phyloP scores from a whole-genome alignment of 768 basidiomycete species.

The Clitopilus passeckerianus region DNA sequence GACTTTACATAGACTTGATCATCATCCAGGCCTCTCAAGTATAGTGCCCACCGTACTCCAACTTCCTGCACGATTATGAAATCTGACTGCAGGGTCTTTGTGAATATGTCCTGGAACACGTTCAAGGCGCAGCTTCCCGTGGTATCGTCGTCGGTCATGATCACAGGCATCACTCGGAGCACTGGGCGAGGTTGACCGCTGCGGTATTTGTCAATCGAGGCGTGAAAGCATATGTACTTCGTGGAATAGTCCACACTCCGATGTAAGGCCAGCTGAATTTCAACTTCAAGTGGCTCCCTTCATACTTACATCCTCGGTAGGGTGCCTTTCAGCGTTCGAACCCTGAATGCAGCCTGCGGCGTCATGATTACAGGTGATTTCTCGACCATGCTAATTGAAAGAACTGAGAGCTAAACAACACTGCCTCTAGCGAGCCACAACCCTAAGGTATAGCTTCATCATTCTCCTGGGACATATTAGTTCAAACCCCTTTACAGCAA shows the following conservation, averaged over 20 bases:
- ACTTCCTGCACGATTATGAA: no score
- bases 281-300: neutral
- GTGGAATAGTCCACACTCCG: slow-evolving; percentile 75
- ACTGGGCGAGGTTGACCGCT: slow-evolving; percentile 76
- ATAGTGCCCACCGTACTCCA: neutral
- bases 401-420: neutral
- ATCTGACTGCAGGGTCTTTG: slow-evolving; percentile 56
- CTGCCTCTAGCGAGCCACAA: slow-evolving; percentile 68
- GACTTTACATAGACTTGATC: slow-evolving; percentile 48
- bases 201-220: slow-evolving; percentile 59
- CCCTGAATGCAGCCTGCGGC: slow-evolving; percentile 67
- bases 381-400: neutral
- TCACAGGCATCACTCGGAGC: slow-evolving; percentile 74
- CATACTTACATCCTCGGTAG: slow-evolving; percentile 26
- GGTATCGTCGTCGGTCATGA: slow-evolving; percentile 87
- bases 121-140: slow-evolving; percentile 45
- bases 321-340: slow-evolving; percentile 75
- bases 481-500: slow-evolving; percentile 35
- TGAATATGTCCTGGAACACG: slow-evolving; percentile 56
- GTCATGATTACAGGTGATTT: slow-evolving; percentile 83
- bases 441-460: slow-evolving; percentile 54
- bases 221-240: slow-evolving; percentile 65
- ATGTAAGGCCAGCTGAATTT: slow-evolving; percentile 58
- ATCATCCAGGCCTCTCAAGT: slow-evolving; percentile 82
- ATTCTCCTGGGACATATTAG: neutral